A percentile compares a stretch with the other conserved stretches of the same genome.
These are phyloP conservation scores for Starmerella etchellsii DNA, from an alignment of 805 yeast genomes.

Conservation along the genomic window DNA sequence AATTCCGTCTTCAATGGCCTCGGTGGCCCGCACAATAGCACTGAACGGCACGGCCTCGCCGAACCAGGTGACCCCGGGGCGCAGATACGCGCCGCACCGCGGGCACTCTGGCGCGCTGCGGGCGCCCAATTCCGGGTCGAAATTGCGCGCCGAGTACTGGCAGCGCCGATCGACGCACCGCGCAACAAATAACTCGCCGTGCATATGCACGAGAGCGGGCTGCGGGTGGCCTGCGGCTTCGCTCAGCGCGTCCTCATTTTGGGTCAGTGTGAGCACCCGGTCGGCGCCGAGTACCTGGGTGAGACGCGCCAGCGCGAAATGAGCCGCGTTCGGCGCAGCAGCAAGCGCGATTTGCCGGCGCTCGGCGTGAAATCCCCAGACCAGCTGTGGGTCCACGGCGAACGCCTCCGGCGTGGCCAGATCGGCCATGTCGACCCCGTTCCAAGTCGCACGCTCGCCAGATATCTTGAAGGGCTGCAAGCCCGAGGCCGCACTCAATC, in stretches of 20 bases:
- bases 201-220: slow-evolving; percentile 49
- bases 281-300: slow-evolving; percentile 29
- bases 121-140: slow-evolving; percentile 29
- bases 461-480: slow-evolving; percentile 60
- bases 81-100: slow-evolving; percentile 45
- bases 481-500: slow-evolving; percentile 67
- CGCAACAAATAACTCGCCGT: slow-evolving; percentile 64
- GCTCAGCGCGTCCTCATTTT: slow-evolving; percentile 70
- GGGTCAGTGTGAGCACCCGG: slow-evolving; percentile 56
- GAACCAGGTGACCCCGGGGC: slow-evolving; percentile 93
- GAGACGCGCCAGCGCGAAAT: slow-evolving; percentile 51
- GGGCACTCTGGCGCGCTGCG: slow-evolving; percentile 66
- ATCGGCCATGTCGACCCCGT: slow-evolving; percentile 62
- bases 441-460: slow-evolving; percentile 53
- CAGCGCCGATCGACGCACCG: slow-evolving; percentile 69
- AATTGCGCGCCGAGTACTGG: slow-evolving; percentile 34
- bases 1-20: slow-evolving; percentile 46
- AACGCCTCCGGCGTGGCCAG: slow-evolving; percentile 89
- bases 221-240: slow-evolving; percentile 50
- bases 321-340: slow-evolving; percentile 66
- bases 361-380: slow-evolving; percentile 78
- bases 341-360: slow-evolving; percentile 50
- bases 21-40: slow-evolving; percentile 55
- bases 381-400: slow-evolving; percentile 66
- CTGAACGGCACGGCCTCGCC: slow-evolving; percentile 73